Evolutionary conservation across 768 basidiomycete genomes (phyloP), one percentile per base, ranked within the genome.

Genomic region (Butyriboletus loyo): DNA sequence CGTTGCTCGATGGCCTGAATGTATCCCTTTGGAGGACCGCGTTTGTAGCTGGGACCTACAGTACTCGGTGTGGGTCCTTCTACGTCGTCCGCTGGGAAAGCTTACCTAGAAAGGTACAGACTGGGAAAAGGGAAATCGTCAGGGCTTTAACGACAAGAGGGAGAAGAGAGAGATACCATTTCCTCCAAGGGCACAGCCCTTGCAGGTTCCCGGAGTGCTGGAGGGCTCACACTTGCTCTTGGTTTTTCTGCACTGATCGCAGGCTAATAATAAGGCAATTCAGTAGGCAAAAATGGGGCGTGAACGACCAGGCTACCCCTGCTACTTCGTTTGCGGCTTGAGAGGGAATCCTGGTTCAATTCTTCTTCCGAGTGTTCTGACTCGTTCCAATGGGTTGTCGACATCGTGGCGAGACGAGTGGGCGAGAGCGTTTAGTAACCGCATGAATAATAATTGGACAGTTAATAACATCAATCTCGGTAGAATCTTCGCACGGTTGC

Each of bases 1-100:
- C 92, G 72, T 53, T 89, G 87, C 72, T 95, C 92, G 46, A 95
- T 92, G 35, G 92, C 92, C 66, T 93, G 89, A 45, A 95, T 93
- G 66, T 95, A 95, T 19, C 92, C 92, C 64, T 91, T 91, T 7
- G 89, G 89, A 10, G 88, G 88, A 10, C 91, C 92, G 9, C 91
- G 85, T 64, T 87, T 88, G 67, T 86, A 86, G 63, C 85, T 88
- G 0, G 87, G 87, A 40, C 85, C 88, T 89, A 49, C 14, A 40
- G 28, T 46, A 50, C 37, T 51, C 49, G 35, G 22, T 53, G 3
- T 48, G 27, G n/a, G 36, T 14, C 42, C 24, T 41, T 37, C 27
- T 22, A 24, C 34, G 9, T 38, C 24, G 19, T 25, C 25, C 34
- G 35, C 3, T 17, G 31, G 27, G 30, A 46, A 46, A 22, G 27